A percentile compares a stretch with the other conserved stretches of the same genome.
Evolutionary conservation across 305 asterid species (phyloP).

Genomic region (Plantago coronopus): DNA sequence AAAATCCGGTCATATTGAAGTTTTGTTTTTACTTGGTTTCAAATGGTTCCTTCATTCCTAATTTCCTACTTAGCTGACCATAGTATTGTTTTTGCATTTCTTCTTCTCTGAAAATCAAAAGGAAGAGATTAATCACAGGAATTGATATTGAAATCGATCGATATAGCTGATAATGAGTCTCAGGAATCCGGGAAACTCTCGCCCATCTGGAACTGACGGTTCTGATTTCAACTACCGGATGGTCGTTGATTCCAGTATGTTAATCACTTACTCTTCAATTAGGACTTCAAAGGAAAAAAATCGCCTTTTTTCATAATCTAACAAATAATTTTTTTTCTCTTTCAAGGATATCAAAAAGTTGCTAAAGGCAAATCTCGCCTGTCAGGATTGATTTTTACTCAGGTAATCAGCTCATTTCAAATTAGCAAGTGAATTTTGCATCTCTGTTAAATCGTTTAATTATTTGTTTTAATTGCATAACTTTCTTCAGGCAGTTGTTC

Average conservation of each 20-base stretch:
- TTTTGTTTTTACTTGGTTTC: no score
- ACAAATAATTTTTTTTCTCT: conserved; percentile 8
- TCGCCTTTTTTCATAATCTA: not conserved
- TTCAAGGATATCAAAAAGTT: conserved; percentile 60
- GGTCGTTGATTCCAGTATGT: conserved; percentile 71
- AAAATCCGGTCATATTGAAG: no score
- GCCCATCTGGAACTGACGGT: conserved; percentile 78
- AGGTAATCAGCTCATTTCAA: conserved; percentile 37
- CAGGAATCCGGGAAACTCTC: conserved; percentile 40
- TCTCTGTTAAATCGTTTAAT: not conserved
- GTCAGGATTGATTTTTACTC: conserved; percentile 44
- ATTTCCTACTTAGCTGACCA: no score
- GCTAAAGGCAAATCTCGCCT: conserved; percentile 67
- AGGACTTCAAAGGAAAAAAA: no score
- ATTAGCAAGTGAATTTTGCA: not conserved
- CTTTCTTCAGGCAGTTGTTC: conserved; percentile 14
- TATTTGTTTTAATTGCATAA: not conserved
- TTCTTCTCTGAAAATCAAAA: not conserved
- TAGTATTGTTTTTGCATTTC: no score
- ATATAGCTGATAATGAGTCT: conserved; percentile 32
- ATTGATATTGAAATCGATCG: not conserved
- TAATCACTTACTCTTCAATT: no score
- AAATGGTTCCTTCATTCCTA: no score
- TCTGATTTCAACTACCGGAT: conserved; percentile 73
- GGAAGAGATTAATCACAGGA: not conserved